Evolutionary conservation across 768 basidiomycete species (phyloP), one percentile per base, ranked within the genome.

Genomic region (Lepiota venenata): DNA sequence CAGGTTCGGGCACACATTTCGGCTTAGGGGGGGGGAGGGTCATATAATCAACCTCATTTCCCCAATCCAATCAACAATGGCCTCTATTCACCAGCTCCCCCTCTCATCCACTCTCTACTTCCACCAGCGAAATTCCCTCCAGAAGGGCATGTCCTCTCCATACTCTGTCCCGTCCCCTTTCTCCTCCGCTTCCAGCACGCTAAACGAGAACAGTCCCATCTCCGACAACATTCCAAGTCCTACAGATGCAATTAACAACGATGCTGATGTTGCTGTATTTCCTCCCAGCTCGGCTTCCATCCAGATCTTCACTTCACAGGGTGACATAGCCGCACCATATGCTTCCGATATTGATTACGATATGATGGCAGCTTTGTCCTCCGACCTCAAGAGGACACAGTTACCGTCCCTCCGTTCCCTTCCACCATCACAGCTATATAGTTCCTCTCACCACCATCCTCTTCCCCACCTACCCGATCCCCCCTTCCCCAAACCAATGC

Each of bases 121-220:
- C 55, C 40, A 43, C 8, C 53, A 36, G 55, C 55, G 42, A 41
- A 47, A 47, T 11, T 25, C 46, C 16, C 12, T 27, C 37, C 38
- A 53, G 36, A 44, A 32, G 29, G 39, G 18, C 46, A 68, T 68
- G 66, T 25, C 63, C 20, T 64, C 75, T 0, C 64, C 67, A 55
- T 65, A 64, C 56, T 73, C 74, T 16, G 65, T 64, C 0, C 61
- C 72, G 3, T 75, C 76, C 2, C 74, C 75, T 25, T 66, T 71
- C 51, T 75, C 76, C 9, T 54, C 52, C 11, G 44, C 52, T 38
- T 54, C 52, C 9, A 54, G 52, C 38, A 16, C 35, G 15, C 52
- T 22, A 16, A 47, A 54, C 36, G 69, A 64, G 59, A 70, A 64
- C 60, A 74, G 73, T 40, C 75, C 73, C 12, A 63, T 74, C 16